Evolutionary conservation across 1,139 yeast species (phyloP).

Genomic region (Debaryomycetaceae sp.): DNA sequence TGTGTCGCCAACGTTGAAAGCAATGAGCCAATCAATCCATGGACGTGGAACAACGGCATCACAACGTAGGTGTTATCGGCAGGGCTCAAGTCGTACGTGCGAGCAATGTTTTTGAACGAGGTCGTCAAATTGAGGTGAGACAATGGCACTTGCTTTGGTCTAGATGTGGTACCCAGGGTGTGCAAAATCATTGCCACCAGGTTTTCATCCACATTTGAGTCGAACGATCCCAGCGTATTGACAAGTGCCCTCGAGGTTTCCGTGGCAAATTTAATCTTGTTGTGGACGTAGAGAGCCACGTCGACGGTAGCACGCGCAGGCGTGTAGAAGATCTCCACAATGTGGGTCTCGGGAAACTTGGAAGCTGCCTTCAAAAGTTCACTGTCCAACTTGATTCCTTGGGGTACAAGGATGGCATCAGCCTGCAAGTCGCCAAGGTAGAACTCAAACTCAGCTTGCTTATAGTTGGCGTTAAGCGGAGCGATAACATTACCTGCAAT

Average conservation of each 20-base stretch:
- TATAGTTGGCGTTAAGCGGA: constrained; percentile 60
- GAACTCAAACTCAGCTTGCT: constrained; percentile 55
- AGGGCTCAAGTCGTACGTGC: constrained; percentile 47
- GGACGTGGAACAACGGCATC: constrained; percentile 74
- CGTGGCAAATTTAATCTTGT: constrained; percentile 18
- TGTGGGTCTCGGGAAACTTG: constrained; percentile 28
- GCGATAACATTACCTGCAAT: constrained; percentile 56
- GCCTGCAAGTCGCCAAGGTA: constrained; percentile 57
- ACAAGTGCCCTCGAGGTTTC: constrained; percentile 18
- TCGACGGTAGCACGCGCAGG: constrained; percentile 31
- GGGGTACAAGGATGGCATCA: constrained; percentile 51
- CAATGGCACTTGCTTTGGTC: constrained; percentile 68
- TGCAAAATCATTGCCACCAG: constrained; percentile 62
- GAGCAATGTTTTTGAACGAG: constrained; percentile 51
- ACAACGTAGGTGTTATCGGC: constrained; percentile 55
- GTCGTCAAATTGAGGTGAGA: constrained; percentile 57
- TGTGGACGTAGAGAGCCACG: constrained; percentile 28
- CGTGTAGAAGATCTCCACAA: constrained; percentile 50
- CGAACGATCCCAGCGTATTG: constrained; percentile 15
- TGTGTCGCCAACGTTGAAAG: constrained; percentile 55
- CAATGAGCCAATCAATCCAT: constrained; percentile 61
- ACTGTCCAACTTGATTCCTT: constrained; percentile 31
- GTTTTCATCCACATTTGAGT: constrained; percentile 37
- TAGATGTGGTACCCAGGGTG: constrained; percentile 70
- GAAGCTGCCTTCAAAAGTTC: constrained; percentile 51